Evolutionary conservation across 176 grass and related monocot species (phyloP), one percentile per base, ranked within the genome.

Genomic region (Oryza brachyantha): DNA sequence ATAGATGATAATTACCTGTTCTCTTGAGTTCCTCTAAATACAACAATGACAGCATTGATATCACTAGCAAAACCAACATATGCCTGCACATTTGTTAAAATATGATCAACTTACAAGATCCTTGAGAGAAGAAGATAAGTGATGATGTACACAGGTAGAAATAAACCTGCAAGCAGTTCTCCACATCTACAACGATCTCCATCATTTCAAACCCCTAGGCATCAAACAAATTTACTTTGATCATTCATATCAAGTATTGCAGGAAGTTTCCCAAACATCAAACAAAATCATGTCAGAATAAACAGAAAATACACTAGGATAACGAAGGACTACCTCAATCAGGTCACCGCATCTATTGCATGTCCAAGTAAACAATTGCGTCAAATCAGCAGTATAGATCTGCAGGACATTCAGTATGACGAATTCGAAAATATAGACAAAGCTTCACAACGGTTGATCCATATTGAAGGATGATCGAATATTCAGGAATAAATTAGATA

Each of bases 11-110:
- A 27, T 68, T 93, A 99, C 96, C 96, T 99, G 77, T 87, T 91
- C 52, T 95, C 92, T 85, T 91, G 92, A 68, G 96, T 99, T 84
- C 96, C 96, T 95, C 96, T 91, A 38, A 99, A 95, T 60, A 93
- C 92, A 89, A 95, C 83, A 38, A 99, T 26, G 5, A 85, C 72
- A 72, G 88, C 87, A 64, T 95, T 95, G 48, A 94, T 85, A 84
- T 95, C 86, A 81, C 88, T 83, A 1, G 90, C 90, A 89, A 95
- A 85, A 85, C 96, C 96, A 26, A 99, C 88, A 79, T 91, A 99
- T 72, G 96, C 96, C 96, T 99, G 90, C 39, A 46, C 61, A 37
- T 52, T 65, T 60, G 83, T 17, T 11, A 40, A 64, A 63, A 70
- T 19, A 34, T 0, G 2, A 74, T 74, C 25, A 84, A 38, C 12